Conservation (phyloP, 2,329 filamentous ascomycete species). For the Diaporthe vaccinii region DNA sequence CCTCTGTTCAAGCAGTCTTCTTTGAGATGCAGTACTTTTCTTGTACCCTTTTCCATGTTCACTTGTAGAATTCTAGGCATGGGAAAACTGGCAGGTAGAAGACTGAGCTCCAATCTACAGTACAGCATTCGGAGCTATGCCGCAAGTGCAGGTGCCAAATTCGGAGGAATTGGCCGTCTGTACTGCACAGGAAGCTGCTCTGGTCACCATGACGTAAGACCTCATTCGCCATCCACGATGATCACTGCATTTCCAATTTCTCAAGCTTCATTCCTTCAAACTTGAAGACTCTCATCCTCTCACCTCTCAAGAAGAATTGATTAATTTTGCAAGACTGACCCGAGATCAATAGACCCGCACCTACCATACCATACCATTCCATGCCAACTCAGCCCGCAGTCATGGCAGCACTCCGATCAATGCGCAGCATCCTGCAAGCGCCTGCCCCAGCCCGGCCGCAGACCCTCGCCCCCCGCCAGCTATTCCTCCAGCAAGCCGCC, state of each 20-base stretch:
- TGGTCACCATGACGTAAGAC: slow-evolving; percentile 39
- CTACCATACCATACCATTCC: background rate
- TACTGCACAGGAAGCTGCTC: background rate
- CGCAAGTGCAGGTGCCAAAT: too few relatives aligned
- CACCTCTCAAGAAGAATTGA: background rate
- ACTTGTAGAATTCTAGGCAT: too few relatives aligned
- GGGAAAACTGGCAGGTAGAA: too few relatives aligned
- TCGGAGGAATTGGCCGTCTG: background rate
- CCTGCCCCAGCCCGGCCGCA: slow-evolving; percentile 35
- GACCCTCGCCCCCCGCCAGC: slow-evolving; percentile 9
- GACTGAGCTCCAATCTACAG: too few relatives aligned
- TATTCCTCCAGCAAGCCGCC: slow-evolving; percentile 19
- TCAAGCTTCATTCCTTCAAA: background rate
- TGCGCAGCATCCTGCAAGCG: slow-evolving; percentile 39
- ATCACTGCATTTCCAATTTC: slow-evolving; percentile 1
- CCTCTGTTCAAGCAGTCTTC: too few relatives aligned
- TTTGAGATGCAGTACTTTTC: too few relatives aligned
- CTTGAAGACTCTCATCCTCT: background rate
- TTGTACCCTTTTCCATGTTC: too few relatives aligned
- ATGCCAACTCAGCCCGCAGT: background rate
- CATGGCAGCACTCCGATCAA: slow-evolving; percentile 35
- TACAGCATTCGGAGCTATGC: background rate
- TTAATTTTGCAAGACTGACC: background rate
- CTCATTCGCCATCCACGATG: slow-evolving; percentile 2
- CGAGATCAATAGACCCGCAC: background rate